A percentile compares a stretch with the other conserved stretches of the same genome.
Evolutionary conservation across 2,329 filamentous ascomycete species (phyloP).

Genomic region (Talaromyces albobiverticillius): DNA sequence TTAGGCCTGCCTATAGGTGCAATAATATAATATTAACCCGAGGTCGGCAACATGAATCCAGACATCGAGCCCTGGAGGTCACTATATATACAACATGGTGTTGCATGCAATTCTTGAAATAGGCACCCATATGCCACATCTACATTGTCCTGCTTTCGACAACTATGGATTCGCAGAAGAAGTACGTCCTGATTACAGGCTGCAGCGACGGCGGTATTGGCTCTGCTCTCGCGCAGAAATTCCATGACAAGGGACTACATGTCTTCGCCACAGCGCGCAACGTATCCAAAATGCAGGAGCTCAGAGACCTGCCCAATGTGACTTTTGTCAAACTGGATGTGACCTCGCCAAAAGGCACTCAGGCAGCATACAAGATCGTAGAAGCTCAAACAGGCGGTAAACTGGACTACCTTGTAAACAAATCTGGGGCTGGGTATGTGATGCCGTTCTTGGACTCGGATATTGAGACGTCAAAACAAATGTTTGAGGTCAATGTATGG

Average conservation of each 20-base stretch:
- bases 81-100: too few species aligned
- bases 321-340: neutral
- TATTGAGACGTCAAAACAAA: neutral
- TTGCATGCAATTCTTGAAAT: too few species aligned
- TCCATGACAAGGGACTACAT: neutral
- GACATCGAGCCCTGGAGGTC: too few species aligned
- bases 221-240: neutral
- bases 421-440: neutral
- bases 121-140: too few species aligned
- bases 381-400: neutral
- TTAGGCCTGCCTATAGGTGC: too few species aligned
- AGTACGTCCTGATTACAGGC: neutral
- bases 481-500: neutral
- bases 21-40: too few species aligned
- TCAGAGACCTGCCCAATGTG: neutral
- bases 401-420: constrained; percentile 1
- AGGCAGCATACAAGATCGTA: neutral
- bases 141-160: neutral
- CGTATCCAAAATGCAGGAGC: neutral
- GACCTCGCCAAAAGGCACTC: neutral
- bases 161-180: neutral
- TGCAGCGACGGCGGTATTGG: neutral
- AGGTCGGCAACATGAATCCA: too few species aligned
- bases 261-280: neutral
- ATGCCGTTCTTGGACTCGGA: neutral